Evolutionary conservation across 2,329 filamentous ascomycete genomes (phyloP).

Genomic region (Corynespora cassiicola): DNA sequence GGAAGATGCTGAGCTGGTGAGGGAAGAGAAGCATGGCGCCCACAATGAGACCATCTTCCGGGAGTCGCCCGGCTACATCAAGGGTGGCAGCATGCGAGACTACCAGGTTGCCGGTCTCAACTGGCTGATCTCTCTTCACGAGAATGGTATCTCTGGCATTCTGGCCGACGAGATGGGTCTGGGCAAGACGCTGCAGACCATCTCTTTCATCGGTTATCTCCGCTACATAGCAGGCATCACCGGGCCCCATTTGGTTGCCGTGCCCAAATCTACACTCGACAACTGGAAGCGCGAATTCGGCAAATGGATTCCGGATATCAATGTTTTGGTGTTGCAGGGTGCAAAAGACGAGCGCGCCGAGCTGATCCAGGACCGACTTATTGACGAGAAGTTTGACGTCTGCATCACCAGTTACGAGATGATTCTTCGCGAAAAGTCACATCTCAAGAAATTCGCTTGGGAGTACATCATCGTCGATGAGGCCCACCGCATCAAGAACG

Average conservation of each 20-base stretch:
- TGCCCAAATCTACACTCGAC: slow-evolving; percentile 96
- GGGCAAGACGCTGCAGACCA: slow-evolving; percentile 87
- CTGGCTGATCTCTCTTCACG: slow-evolving; percentile 96
- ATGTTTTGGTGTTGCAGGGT: slow-evolving; percentile 91
- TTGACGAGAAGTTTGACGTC: slow-evolving; percentile 95
- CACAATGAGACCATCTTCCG: slow-evolving; percentile 84
- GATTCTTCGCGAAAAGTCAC: slow-evolving; percentile 93
- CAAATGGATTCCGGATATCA: slow-evolving; percentile 93
- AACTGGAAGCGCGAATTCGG: slow-evolving; percentile 98
- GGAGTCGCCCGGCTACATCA: slow-evolving; percentile 88
- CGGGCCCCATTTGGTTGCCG: slow-evolving; percentile 88
- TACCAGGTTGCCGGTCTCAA: slow-evolving; percentile 96
- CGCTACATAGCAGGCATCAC: slow-evolving; percentile 88
- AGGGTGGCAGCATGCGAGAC: slow-evolving; percentile 87
- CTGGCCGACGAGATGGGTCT: slow-evolving; percentile 92
- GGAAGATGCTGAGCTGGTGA: slow-evolving; percentile 86
- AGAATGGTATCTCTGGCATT: slow-evolving; percentile 98
- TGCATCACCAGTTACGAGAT: slow-evolving; percentile 99
- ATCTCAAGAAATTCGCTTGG: slow-evolving; percentile 98
- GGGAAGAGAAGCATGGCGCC: slow-evolving; percentile 88
- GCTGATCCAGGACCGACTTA: slow-evolving; percentile 88
- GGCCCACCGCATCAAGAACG: slow-evolving; percentile 98
- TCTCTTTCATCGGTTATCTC: slow-evolving; percentile 93
- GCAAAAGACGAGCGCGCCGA: slow-evolving; percentile 90
- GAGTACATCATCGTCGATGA: slow-evolving; percentile 99